Evolutionary conservation across 306 rosid genomes (phyloP), one percentile per base, ranked within the genome.

Genomic region (Rubus parviflorus): DNA sequence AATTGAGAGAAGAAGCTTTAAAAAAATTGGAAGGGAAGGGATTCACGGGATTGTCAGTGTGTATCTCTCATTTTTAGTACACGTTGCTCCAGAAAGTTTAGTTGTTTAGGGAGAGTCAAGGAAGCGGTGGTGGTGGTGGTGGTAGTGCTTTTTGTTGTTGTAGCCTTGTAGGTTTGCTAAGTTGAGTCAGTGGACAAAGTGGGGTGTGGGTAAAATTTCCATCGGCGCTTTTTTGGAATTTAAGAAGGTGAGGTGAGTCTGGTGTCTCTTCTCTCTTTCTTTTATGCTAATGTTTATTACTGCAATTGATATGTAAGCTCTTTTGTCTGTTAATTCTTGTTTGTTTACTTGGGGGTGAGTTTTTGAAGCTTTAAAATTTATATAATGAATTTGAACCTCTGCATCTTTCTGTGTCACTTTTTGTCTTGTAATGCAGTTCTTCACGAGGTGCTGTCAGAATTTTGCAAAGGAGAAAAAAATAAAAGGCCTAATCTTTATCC

Each of bases 361-460:
- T 81, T 84, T 78, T 86, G 75, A 81, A 82, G 48, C 43, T 79
- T 76, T 49, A 4, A 14, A 63, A 6, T 12, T 67, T 75, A 9
- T 70, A 68, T 7, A 73, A 62, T 54, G 45, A 2, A 52, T 77
- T 81, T 78, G 75, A 79, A 67, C 19, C 81, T 85, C 88, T 89
- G 92, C 77, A 72, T 83, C 81, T 85, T 87, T 89, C 86, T 89
- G 88, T 82, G 90, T 82, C 94, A 76, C 85, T 86, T 88, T 89
- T 96, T 92, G 99, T 96, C 99, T n/a, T 89, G 77, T 92, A 96
- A 96, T 84, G 86, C 92, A 86, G 86, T 89, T 89, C 85, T 86
- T 92, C 99, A 96, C 98, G 99, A 91, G 99, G 85, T 74, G 73
- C 40, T 96, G 99, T 96, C 99, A 91, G 99, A 89, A 70, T 71